Base-by-base conservation (phyloP, 2,329 filamentous ascomycete genomes). In the Cladosporium sp. region DNA sequence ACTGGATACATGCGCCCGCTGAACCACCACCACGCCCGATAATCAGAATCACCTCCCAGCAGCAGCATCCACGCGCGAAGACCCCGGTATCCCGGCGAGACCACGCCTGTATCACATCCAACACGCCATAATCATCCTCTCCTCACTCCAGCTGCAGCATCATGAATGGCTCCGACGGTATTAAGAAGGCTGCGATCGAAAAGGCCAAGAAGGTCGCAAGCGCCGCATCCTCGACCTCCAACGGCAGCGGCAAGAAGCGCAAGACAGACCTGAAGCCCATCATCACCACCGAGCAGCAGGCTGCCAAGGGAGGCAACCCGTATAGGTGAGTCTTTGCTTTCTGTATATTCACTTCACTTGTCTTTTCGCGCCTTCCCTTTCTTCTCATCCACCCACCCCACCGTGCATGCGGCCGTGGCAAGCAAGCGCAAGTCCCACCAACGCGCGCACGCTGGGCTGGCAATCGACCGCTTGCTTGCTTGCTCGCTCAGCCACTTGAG, bases 211-310 rank as follows among this genome's bases (percentile, higher is more conserved):
- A 87, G 77, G 86, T 87, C 76, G 86, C 86, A 68, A 82, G 85
- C 80, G 85, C 82, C 64, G 81, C 82, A 63, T 38, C 34, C 32
- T 58, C 55, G 30, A 79, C 82, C 66, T 66, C 67, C 59, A 83
- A 83, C 78, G 81, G 80, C 67, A 71, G 62, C 47, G 67, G 67
- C 73, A 73, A 71, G 24, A 92, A 92, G 84, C 85, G 89, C 75
- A 92, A 92, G 84, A 85, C 84, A 64, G 81, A 84, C 70, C 80
- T 91, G 71, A 91, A 91, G 80, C 90, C 90, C 73, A 92, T 92
- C 75, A 90, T 92, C 78, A 92, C 89, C 49, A 90, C 85, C 67
- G 89, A 91, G 73, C 74, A 81, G 78, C 78, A 82, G 80, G 75
- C 78, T 74, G 69, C 79, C 78, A 47, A 47, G n/a, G 74, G 82